These are phyloP conservation scores for Hypoxylon lenormandii DNA, from an alignment of 495 filamentous ascomycete genomes.

Conservation along the genomic window DNA sequence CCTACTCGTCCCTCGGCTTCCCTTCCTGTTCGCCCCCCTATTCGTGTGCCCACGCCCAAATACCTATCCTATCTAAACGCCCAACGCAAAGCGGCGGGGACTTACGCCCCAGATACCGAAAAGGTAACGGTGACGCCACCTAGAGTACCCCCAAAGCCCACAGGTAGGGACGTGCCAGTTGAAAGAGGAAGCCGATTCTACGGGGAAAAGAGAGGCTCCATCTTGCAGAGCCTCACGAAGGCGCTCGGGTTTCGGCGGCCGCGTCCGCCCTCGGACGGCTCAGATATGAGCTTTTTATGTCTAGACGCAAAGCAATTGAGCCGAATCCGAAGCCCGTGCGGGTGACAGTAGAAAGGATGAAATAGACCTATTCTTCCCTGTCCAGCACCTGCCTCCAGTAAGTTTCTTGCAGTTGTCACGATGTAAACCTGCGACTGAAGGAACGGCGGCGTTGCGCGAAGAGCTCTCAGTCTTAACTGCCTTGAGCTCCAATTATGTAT, in stretches of 20 bases:
- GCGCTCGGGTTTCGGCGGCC: neutral
- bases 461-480: too few relatives aligned
- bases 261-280: slow-evolving; percentile 6
- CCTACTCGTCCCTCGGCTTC: too few relatives aligned
- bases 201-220: too few relatives aligned
- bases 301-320: slow-evolving; percentile 16
- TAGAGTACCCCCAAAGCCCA: neutral
- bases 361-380: neutral
- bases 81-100: slow-evolving; percentile 8
- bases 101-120: neutral
- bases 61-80: slow-evolving; percentile 36
- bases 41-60: slow-evolving; percentile 14
- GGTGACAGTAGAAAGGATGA: neutral
- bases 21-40: neutral
- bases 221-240: neutral
- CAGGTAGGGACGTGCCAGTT: neutral
- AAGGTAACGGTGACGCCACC: neutral
- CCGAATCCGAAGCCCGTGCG: neutral
- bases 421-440: too few relatives aligned
- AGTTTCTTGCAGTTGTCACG: too few relatives aligned
- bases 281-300: slow-evolving; percentile 28
- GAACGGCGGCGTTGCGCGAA: too few relatives aligned
- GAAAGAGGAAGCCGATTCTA: too few relatives aligned
- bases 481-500: too few relatives aligned
- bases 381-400: too few relatives aligned